These are phyloP conservation scores for Aspergillus ochraceoroseus DNA, from an alignment of 2,329 filamentous ascomycete species.

Conservation along the genomic window DNA sequence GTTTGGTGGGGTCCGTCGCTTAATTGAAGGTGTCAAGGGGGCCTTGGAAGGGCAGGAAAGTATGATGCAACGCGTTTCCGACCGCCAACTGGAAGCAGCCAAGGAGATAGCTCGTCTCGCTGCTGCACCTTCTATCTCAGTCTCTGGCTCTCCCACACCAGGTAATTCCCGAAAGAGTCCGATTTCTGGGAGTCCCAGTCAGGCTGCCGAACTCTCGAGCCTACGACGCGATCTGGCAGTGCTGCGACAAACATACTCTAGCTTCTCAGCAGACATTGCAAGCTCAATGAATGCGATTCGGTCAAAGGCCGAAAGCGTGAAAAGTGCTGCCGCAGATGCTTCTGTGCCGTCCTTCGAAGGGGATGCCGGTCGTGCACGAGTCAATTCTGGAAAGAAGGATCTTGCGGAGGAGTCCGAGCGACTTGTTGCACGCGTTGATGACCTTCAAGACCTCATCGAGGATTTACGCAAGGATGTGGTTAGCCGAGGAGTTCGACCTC, in stretches of 20 bases:
- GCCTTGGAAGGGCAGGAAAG: constrained; percentile 77
- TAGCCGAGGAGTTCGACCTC: constrained; percentile 79
- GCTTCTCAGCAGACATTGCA: constrained; percentile 82
- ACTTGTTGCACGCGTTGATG: constrained; percentile 86
- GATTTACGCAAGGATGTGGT: constrained; percentile 97
- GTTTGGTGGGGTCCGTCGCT: constrained; percentile 68
- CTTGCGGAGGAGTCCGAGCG: constrained; percentile 83
- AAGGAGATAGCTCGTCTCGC: constrained; percentile 73
- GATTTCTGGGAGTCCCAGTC: constrained; percentile 49
- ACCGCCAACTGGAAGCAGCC: constrained; percentile 81
- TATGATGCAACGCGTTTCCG: constrained; percentile 78
- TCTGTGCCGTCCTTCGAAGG: constrained; percentile 67
- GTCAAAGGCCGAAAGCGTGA: constrained; percentile 74
- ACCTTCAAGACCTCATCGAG: constrained; percentile 94
- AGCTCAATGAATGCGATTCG: constrained; percentile 80
- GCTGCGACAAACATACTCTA: constrained; percentile 86
- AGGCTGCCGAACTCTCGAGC: constrained; percentile 72
- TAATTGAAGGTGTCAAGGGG: constrained; percentile 82
- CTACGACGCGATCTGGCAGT: constrained; percentile 85
- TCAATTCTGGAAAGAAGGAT: constrained; percentile 79
- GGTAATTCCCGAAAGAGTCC: constrained; percentile 25
- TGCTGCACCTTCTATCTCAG: constrained; percentile 43
- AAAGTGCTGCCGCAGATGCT: constrained; percentile 66
- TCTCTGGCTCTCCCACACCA: constrained; percentile 24
- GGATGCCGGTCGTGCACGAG: constrained; percentile 77